Percentiles rank a stretch among this genome's conserved stretches.
phyloP scores from a whole-genome alignment of 73 alveolate genomes.

The Tetrahymena borealis region DNA sequence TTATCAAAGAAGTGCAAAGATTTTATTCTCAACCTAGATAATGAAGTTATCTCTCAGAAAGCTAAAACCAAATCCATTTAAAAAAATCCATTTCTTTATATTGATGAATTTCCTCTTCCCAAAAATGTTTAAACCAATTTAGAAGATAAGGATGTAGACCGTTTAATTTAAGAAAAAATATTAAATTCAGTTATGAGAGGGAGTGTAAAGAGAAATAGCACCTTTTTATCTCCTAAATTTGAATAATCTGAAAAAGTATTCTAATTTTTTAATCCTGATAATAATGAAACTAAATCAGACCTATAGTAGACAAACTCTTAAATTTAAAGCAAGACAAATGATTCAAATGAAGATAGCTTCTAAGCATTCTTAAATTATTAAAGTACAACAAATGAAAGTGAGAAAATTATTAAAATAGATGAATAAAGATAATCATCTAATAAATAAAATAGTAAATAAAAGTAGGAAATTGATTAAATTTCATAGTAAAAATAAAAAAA shows the following conservation, averaged over 20 bases:
- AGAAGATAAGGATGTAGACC: neutral
- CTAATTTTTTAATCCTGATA: too few relatives aligned
- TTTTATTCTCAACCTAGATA: neutral
- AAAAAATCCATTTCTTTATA: neutral
- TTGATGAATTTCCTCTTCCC: neutral
- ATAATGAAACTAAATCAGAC: too few relatives aligned
- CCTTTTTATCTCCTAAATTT: neutral
- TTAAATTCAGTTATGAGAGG: neutral
- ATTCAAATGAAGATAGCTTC: neutral
- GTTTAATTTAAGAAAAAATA: neutral
- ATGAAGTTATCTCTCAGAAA: neutral
- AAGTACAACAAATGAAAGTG: too few relatives aligned
- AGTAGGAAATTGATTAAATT: too few relatives aligned
- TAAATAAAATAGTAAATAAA: too few relatives aligned
- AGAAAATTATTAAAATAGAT: too few relatives aligned
- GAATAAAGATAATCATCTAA: too few relatives aligned
- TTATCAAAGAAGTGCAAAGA: neutral
- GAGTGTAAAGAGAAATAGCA: neutral
- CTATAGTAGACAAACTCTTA: neutral
- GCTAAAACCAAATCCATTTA: neutral
- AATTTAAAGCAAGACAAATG: neutral
- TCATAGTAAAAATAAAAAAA: too few relatives aligned
- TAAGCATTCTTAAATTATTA: neutral
- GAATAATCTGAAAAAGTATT: too few relatives aligned
- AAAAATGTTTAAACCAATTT: neutral